Conservation (phyloP, 805 yeast species). For the Saccharomycopsis vini region DNA sequence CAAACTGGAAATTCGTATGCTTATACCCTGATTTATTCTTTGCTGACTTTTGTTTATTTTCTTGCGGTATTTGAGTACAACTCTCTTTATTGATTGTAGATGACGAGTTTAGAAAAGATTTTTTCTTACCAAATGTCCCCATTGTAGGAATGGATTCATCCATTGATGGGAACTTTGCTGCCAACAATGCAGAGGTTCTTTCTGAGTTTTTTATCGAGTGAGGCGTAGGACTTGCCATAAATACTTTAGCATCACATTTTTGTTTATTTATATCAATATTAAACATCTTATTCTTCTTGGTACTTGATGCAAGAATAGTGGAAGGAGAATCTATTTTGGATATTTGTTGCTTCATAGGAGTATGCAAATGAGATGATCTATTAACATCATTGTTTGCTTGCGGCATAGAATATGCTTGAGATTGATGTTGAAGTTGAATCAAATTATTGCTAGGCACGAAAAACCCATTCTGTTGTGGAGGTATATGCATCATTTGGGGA, state of each 20-base stretch:
- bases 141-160: slow-evolving; percentile 10
- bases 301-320: slow-evolving; percentile 12
- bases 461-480: no score
- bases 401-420: neutral
- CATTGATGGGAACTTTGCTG: no score
- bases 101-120: neutral
- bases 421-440: neutral
- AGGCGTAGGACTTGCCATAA: slow-evolving; percentile 13
- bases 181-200: neutral
- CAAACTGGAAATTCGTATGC: slow-evolving; percentile 8
- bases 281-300: slow-evolving; percentile 1
- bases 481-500: no score
- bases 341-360: slow-evolving; percentile 10
- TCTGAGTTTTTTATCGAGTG: neutral
- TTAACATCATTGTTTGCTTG: no score
- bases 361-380: neutral
- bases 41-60: neutral
- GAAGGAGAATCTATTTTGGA: slow-evolving; percentile 7
- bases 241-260: neutral
- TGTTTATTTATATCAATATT: neutral
- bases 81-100: neutral
- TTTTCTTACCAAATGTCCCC: slow-evolving; percentile 17
- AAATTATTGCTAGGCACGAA: no score
- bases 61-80: neutral
- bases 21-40: neutral